phyloP scores from a whole-genome alignment of 176 grass and related monocot species.

The Canna indica region DNA sequence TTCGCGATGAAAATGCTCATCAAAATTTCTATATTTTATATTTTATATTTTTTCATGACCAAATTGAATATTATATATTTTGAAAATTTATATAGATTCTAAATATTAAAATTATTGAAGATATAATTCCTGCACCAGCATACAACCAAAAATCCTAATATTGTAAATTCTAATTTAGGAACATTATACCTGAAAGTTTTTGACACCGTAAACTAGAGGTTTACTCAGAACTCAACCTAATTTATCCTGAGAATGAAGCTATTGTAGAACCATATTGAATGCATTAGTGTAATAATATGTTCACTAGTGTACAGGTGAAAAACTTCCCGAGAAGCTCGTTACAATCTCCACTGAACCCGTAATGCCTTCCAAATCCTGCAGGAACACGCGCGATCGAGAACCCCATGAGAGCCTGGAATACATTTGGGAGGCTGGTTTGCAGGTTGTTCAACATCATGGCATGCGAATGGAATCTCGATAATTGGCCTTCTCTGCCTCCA shows the following conservation, averaged over 20 bases:
- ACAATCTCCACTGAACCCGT: constrained; percentile 34
- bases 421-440: constrained; percentile 69
- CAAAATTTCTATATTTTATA: too few relatives aligned
- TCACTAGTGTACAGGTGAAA: constrained; percentile 26
- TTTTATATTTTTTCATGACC: too few relatives aligned
- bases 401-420: constrained; percentile 73
- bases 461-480: constrained; percentile 57
- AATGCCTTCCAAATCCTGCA: constrained; percentile 73
- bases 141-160: too few relatives aligned
- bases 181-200: too few relatives aligned
- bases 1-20: too few relatives aligned
- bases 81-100: too few relatives aligned
- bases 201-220: too few relatives aligned
- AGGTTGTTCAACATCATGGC: constrained; percentile 73
- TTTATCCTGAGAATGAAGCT: not conserved
- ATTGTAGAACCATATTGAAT: not conserved
- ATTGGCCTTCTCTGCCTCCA: constrained; percentile 64
- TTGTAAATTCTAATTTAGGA: too few relatives aligned
- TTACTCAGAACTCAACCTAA: not conserved
- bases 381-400: constrained; percentile 48
- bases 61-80: too few relatives aligned
- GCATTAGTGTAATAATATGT: not conserved
- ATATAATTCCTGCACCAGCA: too few relatives aligned
- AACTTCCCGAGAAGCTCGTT: constrained; percentile 26
- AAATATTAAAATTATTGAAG: too few relatives aligned